Base-by-base conservation (phyloP, 805 yeast species). In the Ogataea allantospora region DNA sequence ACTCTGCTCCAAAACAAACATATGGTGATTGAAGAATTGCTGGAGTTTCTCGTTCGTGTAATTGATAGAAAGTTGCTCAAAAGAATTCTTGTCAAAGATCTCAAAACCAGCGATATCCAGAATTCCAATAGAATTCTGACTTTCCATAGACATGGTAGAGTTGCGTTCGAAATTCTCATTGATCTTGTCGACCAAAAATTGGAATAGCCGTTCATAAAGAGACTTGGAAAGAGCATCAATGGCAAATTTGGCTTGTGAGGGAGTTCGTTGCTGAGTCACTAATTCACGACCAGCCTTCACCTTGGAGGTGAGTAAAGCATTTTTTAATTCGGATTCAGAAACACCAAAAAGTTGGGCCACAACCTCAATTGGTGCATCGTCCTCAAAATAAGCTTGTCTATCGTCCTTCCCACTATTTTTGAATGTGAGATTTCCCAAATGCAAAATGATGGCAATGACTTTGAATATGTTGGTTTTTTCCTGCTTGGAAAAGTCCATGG, bases 211-310 rank as follows among this genome's bases (percentile, higher is more conserved):
- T 57, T 93, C 98, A 55, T 91, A 93, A 5, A 93, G 60, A 8
- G 88, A 77, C 57, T 89, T 89, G 4, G 99, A 78, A 23, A 93
- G 68, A 0, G 98, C 95, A 58, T 91, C 95, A 26, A 91, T 68
- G 12, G 93, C 73, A 51, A 77, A 78, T 46, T 78, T 80, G 1
- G 91, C 95, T 56, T 93, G 97, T 0, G 73, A 60, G 0, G 95
- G 80, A 31, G 80, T 80, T 51, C 84, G 77, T 22, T 89, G 78
- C 55, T 88, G 95, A 14, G 78, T 74, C 25, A 93, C 88, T 62
- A 74, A 72, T 58, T 93, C 99, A 48, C 78, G 73, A 2, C 99
- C 99, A 4, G 97, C 96, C 56, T 80, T 87, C 8, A 89, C 95
- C 53, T 78, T 82, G 5, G 97, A 97, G 25, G 76, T 74, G 22